These are phyloP conservation scores for Fusarium pseudograminearum DNA, from an alignment of 2,329 filamentous ascomycete genomes.

Conservation along the genomic window DNA sequence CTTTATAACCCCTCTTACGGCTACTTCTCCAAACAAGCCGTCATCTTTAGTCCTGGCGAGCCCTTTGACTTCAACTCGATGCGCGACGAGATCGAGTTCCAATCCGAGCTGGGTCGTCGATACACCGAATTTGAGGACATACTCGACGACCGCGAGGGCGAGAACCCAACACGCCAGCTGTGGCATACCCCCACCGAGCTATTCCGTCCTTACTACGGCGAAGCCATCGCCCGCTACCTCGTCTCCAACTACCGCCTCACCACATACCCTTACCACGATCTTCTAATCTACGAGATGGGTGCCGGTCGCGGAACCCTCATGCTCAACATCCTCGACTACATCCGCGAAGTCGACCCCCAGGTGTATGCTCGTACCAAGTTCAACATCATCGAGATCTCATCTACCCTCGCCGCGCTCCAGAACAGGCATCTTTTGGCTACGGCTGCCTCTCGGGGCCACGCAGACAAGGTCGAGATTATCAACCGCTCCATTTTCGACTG, in stretches of 20 bases:
- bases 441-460: slow-evolving; percentile 78
- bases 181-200: slow-evolving; percentile 99
- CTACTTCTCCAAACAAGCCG: slow-evolving; percentile 95
- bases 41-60: slow-evolving; percentile 93
- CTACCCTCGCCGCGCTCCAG: slow-evolving; percentile 82
- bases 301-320: slow-evolving; percentile 97
- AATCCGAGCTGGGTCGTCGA: slow-evolving; percentile 77
- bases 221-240: slow-evolving; percentile 95
- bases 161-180: slow-evolving; percentile 83
- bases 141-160: slow-evolving; percentile 76
- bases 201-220: slow-evolving; percentile 95
- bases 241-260: slow-evolving; percentile 96
- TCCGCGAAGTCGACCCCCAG: slow-evolving; percentile 86
- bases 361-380: slow-evolving; percentile 95
- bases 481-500: slow-evolving; percentile 97
- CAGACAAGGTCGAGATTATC: slow-evolving; percentile 90
- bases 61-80: slow-evolving; percentile 89
- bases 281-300: slow-evolving; percentile 99
- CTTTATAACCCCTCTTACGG: slow-evolving; percentile 95
- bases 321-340: slow-evolving; percentile 97
- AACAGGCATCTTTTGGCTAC: slow-evolving; percentile 74
- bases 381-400: slow-evolving; percentile 95
- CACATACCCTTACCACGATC: slow-evolving; percentile 93
- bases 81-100: slow-evolving; percentile 87
- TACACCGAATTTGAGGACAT: slow-evolving; percentile 92